A percentile compares a stretch with the other conserved stretches of the same genome.
These are phyloP conservation scores for Tolypocladium ophioglossoides DNA, from an alignment of 2,329 filamentous ascomycete species.

Conservation along the genomic window DNA sequence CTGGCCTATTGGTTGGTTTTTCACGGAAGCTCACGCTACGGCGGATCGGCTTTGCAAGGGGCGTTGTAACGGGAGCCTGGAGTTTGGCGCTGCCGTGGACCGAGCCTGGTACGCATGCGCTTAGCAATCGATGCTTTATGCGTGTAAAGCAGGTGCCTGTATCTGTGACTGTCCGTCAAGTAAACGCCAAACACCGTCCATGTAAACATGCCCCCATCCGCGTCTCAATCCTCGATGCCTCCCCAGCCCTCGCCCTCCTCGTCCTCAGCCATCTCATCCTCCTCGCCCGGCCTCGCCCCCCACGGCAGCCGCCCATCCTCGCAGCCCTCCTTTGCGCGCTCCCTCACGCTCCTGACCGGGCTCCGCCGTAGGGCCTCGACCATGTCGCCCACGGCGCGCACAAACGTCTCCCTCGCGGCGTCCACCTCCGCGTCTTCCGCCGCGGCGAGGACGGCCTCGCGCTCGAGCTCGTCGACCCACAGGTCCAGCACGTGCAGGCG, in stretches of 20 bases:
- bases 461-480: conserved; percentile 83
- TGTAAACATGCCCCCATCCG: background rate
- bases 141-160: background rate
- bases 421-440: conserved; percentile 13
- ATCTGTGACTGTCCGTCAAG: background rate
- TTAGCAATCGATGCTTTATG: background rate
- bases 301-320: conserved; percentile 63
- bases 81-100: background rate
- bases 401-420: conserved; percentile 31
- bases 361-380: conserved; percentile 47
- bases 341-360: conserved; percentile 61
- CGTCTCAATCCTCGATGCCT: conserved; percentile 56
- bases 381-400: conserved; percentile 41
- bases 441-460: conserved; percentile 42
- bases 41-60: background rate
- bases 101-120: background rate
- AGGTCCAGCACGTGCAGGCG: conserved; percentile 82
- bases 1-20: background rate
- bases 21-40: background rate
- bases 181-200: background rate
- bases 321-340: conserved; percentile 58
- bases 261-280: conserved; percentile 28
- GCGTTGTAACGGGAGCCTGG: background rate
- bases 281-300: conserved; percentile 27
- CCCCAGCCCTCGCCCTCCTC: conserved; percentile 45